These are phyloP conservation scores for Noccaea bulbosa DNA, from an alignment of 345 rosid species.

Conservation along the genomic window DNA sequence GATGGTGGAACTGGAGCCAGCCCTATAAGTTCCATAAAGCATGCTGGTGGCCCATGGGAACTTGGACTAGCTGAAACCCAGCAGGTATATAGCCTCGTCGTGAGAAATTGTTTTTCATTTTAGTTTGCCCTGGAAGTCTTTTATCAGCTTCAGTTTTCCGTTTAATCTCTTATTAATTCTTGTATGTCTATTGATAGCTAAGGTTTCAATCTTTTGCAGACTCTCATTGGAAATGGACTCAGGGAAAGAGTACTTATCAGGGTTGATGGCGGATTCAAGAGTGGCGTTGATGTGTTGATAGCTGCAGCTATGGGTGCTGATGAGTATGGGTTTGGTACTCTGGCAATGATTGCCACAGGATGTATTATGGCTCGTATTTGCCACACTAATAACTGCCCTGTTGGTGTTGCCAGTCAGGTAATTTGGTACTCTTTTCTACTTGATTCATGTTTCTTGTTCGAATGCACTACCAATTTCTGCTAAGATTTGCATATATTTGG, in stretches of 20 bases:
- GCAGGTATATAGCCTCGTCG: conserved; percentile 54
- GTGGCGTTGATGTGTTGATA: conserved; percentile 95
- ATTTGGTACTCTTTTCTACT: conserved; percentile 22
- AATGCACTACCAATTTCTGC: conserved; percentile 12
- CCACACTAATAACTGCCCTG: conserved; percentile 99
- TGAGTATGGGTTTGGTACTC: conserved; percentile 98
- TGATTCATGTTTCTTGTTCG: conserved; percentile 23
- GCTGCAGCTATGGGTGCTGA: conserved; percentile 99
- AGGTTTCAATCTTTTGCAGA: conserved; percentile 58
- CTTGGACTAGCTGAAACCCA: conserved; percentile 93
- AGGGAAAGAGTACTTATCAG: conserved; percentile 97
- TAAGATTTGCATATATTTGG: conserved; percentile 14
- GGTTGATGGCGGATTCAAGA: conserved; percentile 96
- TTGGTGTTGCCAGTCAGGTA: conserved; percentile 99
- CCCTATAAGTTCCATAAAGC: conserved; percentile 97
- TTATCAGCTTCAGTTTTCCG: not conserved
- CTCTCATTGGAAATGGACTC: conserved; percentile 90
- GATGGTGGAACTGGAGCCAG: conserved; percentile 99
- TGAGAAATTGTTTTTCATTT: conserved; percentile 16
- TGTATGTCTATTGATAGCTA: conserved; percentile 19
- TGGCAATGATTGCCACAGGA: conserved; percentile 99
- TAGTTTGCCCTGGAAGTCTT: conserved; percentile 18
- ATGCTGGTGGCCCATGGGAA: conserved; percentile 99
- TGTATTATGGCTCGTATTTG: conserved; percentile 99
- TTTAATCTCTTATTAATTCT: not conserved